A percentile compares a stretch with the other conserved stretches of the same genome.
Evolutionary conservation across 495 filamentous ascomycete species (phyloP).

Genomic region (Penicillium canescens): DNA sequence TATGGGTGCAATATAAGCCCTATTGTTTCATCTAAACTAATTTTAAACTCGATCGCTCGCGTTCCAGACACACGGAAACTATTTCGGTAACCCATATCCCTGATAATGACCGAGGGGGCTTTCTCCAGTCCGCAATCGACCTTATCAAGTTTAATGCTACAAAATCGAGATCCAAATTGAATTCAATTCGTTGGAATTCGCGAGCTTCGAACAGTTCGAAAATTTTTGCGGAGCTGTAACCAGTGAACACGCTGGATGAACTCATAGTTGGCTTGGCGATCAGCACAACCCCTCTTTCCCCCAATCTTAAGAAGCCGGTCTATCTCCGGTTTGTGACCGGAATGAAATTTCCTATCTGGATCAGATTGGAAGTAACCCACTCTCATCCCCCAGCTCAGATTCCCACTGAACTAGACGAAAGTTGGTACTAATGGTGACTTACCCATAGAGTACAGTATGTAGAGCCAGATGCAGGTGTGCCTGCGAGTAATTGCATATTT

Average conservation of each 20-base stretch:
- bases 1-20: too few species aligned
- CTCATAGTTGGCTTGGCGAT: not conserved
- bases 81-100: too few species aligned
- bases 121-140: too few species aligned
- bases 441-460: not conserved
- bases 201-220: not conserved
- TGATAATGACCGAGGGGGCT: too few species aligned
- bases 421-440: not conserved
- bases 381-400: not conserved
- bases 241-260: not conserved
- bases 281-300: not conserved
- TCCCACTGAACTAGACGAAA: not conserved
- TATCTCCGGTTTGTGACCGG: conserved; percentile 1
- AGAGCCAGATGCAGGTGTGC: not conserved
- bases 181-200: too few species aligned
- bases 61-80: too few species aligned
- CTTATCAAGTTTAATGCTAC: too few species aligned
- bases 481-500: not conserved
- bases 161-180: too few species aligned
- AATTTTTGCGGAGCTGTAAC: not conserved
- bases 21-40: too few species aligned
- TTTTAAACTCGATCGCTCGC: too few species aligned
- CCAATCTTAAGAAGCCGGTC: not conserved
- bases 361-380: not conserved
- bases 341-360: not conserved